Conservation (phyloP, 148 eudicot genomes). For the Oxyria digyna region DNA sequence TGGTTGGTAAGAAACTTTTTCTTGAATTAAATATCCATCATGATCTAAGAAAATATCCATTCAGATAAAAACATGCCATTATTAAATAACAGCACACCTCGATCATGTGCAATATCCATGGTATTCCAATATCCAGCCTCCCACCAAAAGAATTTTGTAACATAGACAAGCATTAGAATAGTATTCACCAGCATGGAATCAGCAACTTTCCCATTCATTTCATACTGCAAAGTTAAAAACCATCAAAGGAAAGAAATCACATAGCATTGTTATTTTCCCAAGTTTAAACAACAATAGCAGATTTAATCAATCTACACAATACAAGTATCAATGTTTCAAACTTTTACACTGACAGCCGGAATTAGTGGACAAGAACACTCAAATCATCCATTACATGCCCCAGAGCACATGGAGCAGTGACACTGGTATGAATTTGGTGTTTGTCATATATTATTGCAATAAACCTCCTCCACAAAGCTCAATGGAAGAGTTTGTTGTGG, state of each 20-base stretch:
- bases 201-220: conserved; percentile 56
- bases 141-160: conserved; percentile 99
- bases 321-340: background rate
- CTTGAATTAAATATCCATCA: background rate
- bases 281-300: background rate
- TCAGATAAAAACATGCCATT: background rate
- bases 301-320: background rate
- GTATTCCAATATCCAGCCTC: conserved; percentile 99
- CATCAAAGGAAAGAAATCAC: background rate
- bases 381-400: conserved; percentile 1
- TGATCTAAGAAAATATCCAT: background rate
- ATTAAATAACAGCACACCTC: conserved; percentile 39
- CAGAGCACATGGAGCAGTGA: background rate
- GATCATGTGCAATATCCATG: conserved; percentile 98
- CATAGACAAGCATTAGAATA: conserved; percentile 70
- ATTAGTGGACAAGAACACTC: conserved; percentile 3
- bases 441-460: background rate
- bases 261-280: background rate
- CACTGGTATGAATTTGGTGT: background rate
- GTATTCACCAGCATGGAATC: conserved; percentile 93
- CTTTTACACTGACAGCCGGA: background rate
- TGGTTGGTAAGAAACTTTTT: background rate
- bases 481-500: background rate
- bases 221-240: conserved; percentile 46
- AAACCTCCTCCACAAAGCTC: background rate